Evolutionary conservation across 305 asterid genomes (phyloP).

Genomic region (Coffea humblotiana): DNA sequence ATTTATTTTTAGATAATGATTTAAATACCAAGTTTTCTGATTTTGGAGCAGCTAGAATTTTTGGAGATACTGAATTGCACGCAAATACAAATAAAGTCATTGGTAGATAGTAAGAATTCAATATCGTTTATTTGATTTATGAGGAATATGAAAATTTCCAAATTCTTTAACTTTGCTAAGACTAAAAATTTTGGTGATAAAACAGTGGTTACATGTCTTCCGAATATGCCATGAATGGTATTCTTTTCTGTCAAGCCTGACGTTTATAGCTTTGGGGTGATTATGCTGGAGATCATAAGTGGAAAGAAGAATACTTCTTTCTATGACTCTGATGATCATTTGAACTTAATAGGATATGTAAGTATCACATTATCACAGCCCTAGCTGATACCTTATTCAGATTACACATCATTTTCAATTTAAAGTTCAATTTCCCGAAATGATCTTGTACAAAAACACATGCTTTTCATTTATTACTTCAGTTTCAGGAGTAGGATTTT

Average conservation of each 20-base stretch:
- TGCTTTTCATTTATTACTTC: too few species aligned
- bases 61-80: constrained; percentile 13
- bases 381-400: too few species aligned
- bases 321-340: constrained; percentile 13
- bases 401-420: too few species aligned
- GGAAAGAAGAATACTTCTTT: constrained; percentile 22
- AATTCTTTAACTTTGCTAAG: neutral
- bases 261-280: constrained; percentile 24
- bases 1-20: constrained; percentile 3
- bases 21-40: constrained; percentile 27
- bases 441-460: too few species aligned
- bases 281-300: constrained; percentile 21
- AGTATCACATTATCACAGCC: neutral
- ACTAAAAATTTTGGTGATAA: neutral
- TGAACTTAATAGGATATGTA: constrained; percentile 17
- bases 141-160: neutral
- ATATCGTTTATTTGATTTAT: neutral
- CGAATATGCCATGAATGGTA: constrained; percentile 26
- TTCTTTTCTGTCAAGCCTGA: constrained; percentile 17
- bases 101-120: constrained; percentile 20
- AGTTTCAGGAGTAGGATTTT: too few species aligned
- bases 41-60: constrained; percentile 28
- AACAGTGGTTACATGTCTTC: constrained; percentile 26
- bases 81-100: constrained; percentile 19
- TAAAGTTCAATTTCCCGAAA: too few species aligned